Base-by-base conservation (phyloP, 352 stramenopile genomes). In the Phytophthora colocasiae region DNA sequence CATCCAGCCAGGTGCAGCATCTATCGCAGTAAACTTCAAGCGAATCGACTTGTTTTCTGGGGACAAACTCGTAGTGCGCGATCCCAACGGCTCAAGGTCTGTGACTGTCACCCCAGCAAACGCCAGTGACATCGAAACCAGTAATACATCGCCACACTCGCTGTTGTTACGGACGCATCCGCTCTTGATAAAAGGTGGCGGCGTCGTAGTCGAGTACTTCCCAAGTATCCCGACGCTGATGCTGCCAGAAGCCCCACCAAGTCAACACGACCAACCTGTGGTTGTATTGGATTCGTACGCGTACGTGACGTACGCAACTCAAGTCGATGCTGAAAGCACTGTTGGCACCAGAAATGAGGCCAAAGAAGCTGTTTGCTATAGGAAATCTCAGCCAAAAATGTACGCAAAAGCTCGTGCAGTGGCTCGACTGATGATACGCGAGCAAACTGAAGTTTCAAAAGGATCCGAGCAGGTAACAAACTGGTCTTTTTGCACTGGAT, bases 341-440 rank as follows among this genome's bases (percentile, higher is more conserved):
- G 54, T 91, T 17, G 79, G 81, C 11, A 43, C 22, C 31, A 75
- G 22, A 2, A 78, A 82, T 38, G 82, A 90, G 57, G 75, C 85
- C 41, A 82, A 81, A 66, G 70, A 85, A 49, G 74, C 82, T 6
- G 45, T 86, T 8, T 93, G 85, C 60, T 90, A 79, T 63, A 83
- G 79, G 49, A 75, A 80, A 24, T 77, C 26, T 6, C 52, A 77
- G 10, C 77, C 82, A 3, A 45, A 75, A 51, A 87, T 89, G 78
- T 93, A 93, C 58, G 61, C 52, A 24, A 81, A 78, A 38, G 73
- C 82, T 1, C 69, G 76, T 39, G 63, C 77, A 3, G 80, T 91
- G 11, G 80, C 77, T 6, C 71, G 85, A 1, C 32, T 93, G 60
- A 76, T 87, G 58, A 90, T 91, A 39, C 63, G 58, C 22, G 55